Percentiles rank a stretch among this genome's conserved stretches.
Evolutionary conservation across 306 rosid species (phyloP).

Genomic region (Cyclanthera cordifolia): DNA sequence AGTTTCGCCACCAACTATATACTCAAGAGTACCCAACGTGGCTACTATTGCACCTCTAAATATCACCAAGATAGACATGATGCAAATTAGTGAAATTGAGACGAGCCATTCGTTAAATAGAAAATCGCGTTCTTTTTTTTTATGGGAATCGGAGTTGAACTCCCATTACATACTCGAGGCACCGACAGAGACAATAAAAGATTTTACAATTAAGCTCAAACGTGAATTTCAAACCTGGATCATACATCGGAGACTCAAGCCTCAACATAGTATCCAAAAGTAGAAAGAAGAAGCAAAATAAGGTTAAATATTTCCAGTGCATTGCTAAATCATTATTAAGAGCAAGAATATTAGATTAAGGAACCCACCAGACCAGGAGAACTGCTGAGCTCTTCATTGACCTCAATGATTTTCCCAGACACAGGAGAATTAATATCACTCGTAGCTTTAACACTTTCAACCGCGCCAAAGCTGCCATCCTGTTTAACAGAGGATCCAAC

Average conservation of each 20-base stretch:
- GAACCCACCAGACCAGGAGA: slow-evolving; percentile 85
- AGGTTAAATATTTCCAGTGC: not conserved
- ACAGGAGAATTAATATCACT: slow-evolving; percentile 85
- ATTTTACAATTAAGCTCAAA: no score
- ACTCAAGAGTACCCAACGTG: no score
- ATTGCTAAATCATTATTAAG: not conserved
- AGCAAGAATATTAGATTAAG: slow-evolving; percentile 4
- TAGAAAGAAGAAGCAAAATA: not conserved
- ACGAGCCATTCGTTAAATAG: not conserved
- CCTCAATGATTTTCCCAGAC: slow-evolving; percentile 64
- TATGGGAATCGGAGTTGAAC: no score
- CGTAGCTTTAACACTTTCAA: slow-evolving; percentile 94
- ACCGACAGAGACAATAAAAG: no score
- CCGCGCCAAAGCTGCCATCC: slow-evolving; percentile 74
- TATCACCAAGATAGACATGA: not conserved
- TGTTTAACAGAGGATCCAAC: slow-evolving; percentile 48
- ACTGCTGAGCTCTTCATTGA: slow-evolving; percentile 53
- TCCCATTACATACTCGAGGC: no score
- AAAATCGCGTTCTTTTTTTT: not conserved
- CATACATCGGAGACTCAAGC: no score
- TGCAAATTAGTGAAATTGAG: not conserved
- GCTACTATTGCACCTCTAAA: no score
- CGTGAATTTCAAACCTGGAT: no score
- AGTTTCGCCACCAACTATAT: no score
- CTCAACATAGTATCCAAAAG: not conserved